Evolutionary conservation across 176 grass and related monocot genomes (phyloP).

Genomic region (Musa acuminata): DNA sequence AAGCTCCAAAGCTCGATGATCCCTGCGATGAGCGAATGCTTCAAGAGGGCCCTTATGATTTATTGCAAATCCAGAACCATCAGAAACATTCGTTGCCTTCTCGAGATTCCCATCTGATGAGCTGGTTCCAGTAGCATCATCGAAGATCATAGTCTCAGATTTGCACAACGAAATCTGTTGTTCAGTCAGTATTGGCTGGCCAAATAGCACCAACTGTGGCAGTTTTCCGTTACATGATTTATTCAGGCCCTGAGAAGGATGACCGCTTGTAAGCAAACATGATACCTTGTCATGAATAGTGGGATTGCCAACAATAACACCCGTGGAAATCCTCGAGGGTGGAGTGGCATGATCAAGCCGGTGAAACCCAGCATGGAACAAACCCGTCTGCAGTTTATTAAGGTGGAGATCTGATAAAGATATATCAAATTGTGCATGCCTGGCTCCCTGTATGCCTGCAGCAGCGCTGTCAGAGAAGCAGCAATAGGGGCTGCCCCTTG

Average conservation of each 20-base stretch:
- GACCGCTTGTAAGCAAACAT: slow-evolving; percentile 4
- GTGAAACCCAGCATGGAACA: slow-evolving; percentile 21
- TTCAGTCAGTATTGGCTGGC: slow-evolving; percentile 58
- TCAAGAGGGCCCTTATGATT: slow-evolving; percentile 42
- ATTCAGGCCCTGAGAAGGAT: slow-evolving; percentile 26
- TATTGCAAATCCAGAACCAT: slow-evolving; percentile 53
- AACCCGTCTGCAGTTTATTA: slow-evolving; percentile 38
- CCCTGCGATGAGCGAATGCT: slow-evolving; percentile 4
- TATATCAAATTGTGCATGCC: slow-evolving; percentile 65
- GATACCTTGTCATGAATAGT: slow-evolving; percentile 2
- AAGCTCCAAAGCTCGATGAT: slow-evolving; percentile 3
- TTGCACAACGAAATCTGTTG: slow-evolving; percentile 38
- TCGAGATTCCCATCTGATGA: slow-evolving; percentile 39
- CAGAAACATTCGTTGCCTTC: slow-evolving; percentile 41
- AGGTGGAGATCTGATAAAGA: slow-evolving; percentile 57
- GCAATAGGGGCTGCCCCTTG: slow-evolving; percentile 30
- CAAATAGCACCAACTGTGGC: slow-evolving; percentile 51
- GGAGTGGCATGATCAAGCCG: slow-evolving; percentile 17
- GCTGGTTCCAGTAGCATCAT: slow-evolving; percentile 12
- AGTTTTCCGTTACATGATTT: slow-evolving; percentile 29
- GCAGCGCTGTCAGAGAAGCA: slow-evolving; percentile 51
- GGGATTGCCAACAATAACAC: slow-evolving; percentile 23
- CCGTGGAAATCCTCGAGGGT: slow-evolving; percentile 27
- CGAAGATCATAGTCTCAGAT: neutral
- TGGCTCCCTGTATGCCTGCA: slow-evolving; percentile 99